Base-by-base conservation (phyloP, 352 stramenopile species). In the Phytophthora ohioensis region DNA sequence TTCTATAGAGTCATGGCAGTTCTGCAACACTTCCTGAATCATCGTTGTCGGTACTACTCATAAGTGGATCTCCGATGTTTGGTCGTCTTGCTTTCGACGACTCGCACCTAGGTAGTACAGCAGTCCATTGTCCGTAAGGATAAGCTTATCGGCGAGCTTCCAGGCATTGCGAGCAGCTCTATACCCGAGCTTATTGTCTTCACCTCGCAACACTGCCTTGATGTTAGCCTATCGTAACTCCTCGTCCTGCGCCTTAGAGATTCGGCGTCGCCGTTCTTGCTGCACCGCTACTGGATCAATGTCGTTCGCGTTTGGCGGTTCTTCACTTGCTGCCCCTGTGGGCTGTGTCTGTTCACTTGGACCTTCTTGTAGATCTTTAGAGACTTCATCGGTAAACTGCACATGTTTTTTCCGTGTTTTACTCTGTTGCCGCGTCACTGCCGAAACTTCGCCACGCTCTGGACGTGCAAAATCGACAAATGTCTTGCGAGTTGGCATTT, bases 101-200 rank as follows among this genome's bases (percentile, higher is more conserved):
- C 21, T 27, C 21, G 21, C 21, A 27, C 21, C 21, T 0, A 27
- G 21, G 21, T 27, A 27, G 21, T 27, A 54, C 0, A 64, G 47
- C 13, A 56, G 17, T 34, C 52, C 9, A 11, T 69, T 53, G 27
- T 62, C 61, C 1, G 39, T 52, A 0, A 57, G 51, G 3, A 47
- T 8, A 17, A 57, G 47, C 17, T 27, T 45, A 9, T 57, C 51
- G 5, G 60, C 41, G 10, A 49, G 12, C 8, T 68, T 68, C 32
- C 39, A 57, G 0, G 39, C 41, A 5, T 56, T 17, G 9, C 43
- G 39, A n/a, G 48, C 60, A 13, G 6, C 38, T 13, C 15, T 55
- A 12, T 64, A 64, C 3, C 17, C 17, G 1, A 56, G 32, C 3
- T 56, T 21, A 2, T 36, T 15, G 3, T 31, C 42, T 4, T 66